Base-by-base conservation (phyloP, 1,284 basidiomycete species). In the Puccinia sorghi region DNA sequence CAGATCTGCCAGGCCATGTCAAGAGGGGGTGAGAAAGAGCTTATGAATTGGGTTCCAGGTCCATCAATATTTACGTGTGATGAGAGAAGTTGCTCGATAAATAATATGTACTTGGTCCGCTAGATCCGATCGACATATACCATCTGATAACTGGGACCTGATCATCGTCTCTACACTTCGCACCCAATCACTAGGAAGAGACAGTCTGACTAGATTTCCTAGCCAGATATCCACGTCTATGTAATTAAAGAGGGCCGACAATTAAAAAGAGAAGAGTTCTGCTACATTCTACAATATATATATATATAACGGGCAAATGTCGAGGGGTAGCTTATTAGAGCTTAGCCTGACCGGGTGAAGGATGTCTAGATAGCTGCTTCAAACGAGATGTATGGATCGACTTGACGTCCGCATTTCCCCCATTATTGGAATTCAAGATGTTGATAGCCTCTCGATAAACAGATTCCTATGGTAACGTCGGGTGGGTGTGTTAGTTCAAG, bases 401-500 rank as follows among this genome's bases (percentile, higher is more conserved):
- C 17, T 70, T 70, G 13, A 52, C 37, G 17, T 70, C 67, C 52
- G 46, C 27, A 27, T 52, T 50, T 37, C 67, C 48, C 7, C 70
- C 54, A 7, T 41, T 54, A 59, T 13, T 46, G 22, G 41, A 72
- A 41, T 27, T n/a, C 41, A 72, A 72, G 20, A 15, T 43, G n/a
- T 72, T 7, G 56, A 72, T 43, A 22, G 22, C 39, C 15, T 72
- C 17, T 57, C 54, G 48, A 57, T 72, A 72, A 20, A 72, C 52
- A 39, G 56, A 59, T 46, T 57, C 70, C 70, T 72, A 46, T 41
- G 8, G 50, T 17, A 41, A 56, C 32, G 4, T 43, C 13, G 22
- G 52, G 25, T n/a, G 15, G 2, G 7, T 41, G 7, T n/a, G 11
- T 39, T 17, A 63, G 41, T 46, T 43, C 37, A 22, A 22, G 43